Conservation (phyloP, 768 basidiomycete genomes). For the Podaxis rugospora region DNA sequence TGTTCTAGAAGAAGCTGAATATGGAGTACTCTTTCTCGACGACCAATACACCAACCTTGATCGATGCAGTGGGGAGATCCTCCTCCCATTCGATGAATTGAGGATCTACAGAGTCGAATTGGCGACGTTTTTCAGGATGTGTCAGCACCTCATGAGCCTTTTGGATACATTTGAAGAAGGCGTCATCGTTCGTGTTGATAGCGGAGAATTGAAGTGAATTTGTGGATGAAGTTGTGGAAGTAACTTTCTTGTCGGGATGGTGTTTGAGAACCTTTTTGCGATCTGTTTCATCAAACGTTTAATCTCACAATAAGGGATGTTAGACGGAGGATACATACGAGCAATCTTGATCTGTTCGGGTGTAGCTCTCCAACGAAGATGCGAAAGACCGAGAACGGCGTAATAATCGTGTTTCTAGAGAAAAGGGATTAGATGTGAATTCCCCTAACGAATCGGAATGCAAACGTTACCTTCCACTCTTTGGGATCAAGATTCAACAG, state of each 20-base stretch:
- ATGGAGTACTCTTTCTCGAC: background rate
- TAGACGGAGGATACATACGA: conserved; percentile 57
- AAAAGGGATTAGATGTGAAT: background rate
- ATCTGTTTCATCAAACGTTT: conserved; percentile 87
- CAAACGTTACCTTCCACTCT: conserved; percentile 85
- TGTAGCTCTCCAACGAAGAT: conserved; percentile 81
- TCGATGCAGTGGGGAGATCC: conserved; percentile 64
- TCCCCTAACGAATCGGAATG: background rate
- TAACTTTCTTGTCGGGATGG: conserved; percentile 93
- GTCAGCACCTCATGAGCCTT: conserved; percentile 96
- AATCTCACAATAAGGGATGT: background rate
- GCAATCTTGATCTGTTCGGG: conserved; percentile 94
- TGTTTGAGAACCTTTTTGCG: conserved; percentile 99
- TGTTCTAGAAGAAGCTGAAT: conserved; percentile 26
- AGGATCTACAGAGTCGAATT: conserved; percentile 96
- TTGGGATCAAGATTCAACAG: conserved; percentile 84
- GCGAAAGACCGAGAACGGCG: conserved; percentile 91
- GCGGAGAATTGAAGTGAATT: conserved; percentile 42
- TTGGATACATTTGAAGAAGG: conserved; percentile 99
- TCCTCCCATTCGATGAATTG: conserved; percentile 67
- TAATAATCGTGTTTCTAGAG: conserved; percentile 96
- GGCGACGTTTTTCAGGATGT: conserved; percentile 80
- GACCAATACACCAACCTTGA: conserved; percentile 36
- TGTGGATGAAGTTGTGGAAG: conserved; percentile 24
- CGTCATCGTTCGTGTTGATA: conserved; percentile 87